Evolutionary conservation across 306 rosid species (phyloP).

Genomic region (Hylodesmum podocarpum): DNA sequence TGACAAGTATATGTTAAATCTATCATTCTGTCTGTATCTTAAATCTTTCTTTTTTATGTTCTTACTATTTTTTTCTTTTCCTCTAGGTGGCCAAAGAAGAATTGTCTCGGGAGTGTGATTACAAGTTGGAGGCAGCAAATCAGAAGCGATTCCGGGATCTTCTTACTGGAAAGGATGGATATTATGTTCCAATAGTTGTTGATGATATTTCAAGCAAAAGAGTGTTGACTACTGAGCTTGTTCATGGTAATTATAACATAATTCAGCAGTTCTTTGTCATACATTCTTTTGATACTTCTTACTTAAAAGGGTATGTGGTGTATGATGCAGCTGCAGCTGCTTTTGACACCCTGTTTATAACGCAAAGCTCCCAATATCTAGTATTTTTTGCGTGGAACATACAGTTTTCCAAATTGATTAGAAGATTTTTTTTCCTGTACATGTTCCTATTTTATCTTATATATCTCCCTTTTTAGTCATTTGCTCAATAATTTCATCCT

Average conservation of each 20-base stretch:
- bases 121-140: constrained; percentile 80
- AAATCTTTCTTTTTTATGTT: constrained; percentile 24
- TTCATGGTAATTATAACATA: constrained; percentile 53
- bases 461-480: not conserved
- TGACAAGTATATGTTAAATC: constrained; percentile 18
- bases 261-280: not conserved
- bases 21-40: constrained; percentile 7
- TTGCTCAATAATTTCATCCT: not conserved
- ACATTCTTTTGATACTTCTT: constrained; percentile 23
- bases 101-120: constrained; percentile 87
- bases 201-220: constrained; percentile 77
- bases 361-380: not conserved
- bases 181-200: constrained; percentile 82
- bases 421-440: not conserved
- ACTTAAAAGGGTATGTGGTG: constrained; percentile 4
- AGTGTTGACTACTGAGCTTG: constrained; percentile 82
- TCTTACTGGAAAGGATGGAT: constrained; percentile 55
- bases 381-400: not conserved
- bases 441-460: not conserved
- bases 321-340: constrained; percentile 3
- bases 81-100: constrained; percentile 93
- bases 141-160: constrained; percentile 76
- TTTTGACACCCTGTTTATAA: not conserved
- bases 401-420: not conserved
- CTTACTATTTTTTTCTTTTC: constrained; percentile 9